Evolutionary conservation across 108 stramenopile species (phyloP).

Genomic region (Pseudonitzschia pungens): DNA sequence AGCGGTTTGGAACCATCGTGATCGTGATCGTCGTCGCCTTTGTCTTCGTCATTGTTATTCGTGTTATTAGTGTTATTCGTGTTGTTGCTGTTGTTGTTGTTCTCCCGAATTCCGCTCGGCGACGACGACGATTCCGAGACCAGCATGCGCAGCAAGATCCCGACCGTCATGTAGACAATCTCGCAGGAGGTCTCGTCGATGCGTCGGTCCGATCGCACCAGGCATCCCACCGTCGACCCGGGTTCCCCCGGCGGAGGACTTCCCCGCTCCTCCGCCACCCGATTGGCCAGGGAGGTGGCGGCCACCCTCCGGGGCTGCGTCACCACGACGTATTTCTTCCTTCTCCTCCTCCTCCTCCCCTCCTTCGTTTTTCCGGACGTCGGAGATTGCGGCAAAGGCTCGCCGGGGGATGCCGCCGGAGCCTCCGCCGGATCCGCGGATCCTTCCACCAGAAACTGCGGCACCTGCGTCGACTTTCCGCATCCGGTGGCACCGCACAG

Average conservation of each 20-base stretch:
- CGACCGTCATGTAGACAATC: slow-evolving; percentile 80
- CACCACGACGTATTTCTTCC: slow-evolving; percentile 57
- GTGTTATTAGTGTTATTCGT: too few species aligned
- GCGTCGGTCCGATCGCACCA: slow-evolving; percentile 55
- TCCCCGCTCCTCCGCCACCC: slow-evolving; percentile 77
- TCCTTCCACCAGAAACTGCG: slow-evolving; percentile 79
- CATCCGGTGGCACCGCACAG: slow-evolving; percentile 78
- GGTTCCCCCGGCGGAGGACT: slow-evolving; percentile 44
- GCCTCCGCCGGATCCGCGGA: not conserved
- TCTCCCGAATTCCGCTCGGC: too few species aligned
- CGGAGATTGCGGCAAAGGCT: too few species aligned
- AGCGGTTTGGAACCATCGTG: not conserved
- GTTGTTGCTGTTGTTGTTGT: too few species aligned
- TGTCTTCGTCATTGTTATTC: too few species aligned
- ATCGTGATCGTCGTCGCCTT: not conserved
- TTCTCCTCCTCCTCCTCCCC: not conserved
- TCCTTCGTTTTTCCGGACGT: slow-evolving; percentile 39
- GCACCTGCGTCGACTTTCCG: slow-evolving; percentile 85
- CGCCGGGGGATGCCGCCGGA: too few species aligned
- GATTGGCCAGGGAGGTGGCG: slow-evolving; percentile 88
- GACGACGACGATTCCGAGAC: slow-evolving; percentile 22
- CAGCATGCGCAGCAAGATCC: slow-evolving; percentile 83
- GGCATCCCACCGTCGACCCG: slow-evolving; percentile 72
- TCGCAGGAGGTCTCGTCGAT: slow-evolving; percentile 43
- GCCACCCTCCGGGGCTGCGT: slow-evolving; percentile 92